Base-by-base conservation (phyloP, 805 yeast species). In the Spathaspora arborariae region DNA sequence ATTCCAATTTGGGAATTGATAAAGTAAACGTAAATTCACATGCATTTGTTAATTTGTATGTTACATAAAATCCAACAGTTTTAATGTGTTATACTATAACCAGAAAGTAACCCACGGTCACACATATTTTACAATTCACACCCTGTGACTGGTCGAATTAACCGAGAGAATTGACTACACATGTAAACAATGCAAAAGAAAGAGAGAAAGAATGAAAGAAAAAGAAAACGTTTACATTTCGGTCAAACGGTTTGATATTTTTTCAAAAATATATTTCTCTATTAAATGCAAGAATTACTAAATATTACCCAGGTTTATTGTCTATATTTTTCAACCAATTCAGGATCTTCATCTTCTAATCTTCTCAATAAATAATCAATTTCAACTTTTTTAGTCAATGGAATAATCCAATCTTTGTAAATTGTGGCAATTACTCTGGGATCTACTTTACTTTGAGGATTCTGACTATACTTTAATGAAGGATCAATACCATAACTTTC, bases 321-420 rank as follows among this genome's bases (percentile, higher is more conserved):
- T 33, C 39, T 27, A 39, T n/a, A 19, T 45, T 45, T 33, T n/a
- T 33, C 47, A 21, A 45, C 43, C 22, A 45, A 13, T n/a, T 26
- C 44, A 18, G 45, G 54, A 8, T 57, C 56, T 40, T 74, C 77
- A 50, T 81, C 85, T 55, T 87, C 96, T 45, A 91, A 67, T 64
- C 99, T 77, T 62, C 94, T 78, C 60, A 94, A 68, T 46, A 94
- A 72, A 60, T 94, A 94, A 49, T 92, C 97, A 20, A 94, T 86
- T 69, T 94, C 99, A 19, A 94, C 98, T 64, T 86, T 85, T 66
- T 92, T 94, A 6, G 99, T 94, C 62, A 94, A 72, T 8, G 98
- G 98, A 56, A 94, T 94, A 37, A 94, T 86, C 69, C 82, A 85
- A 40, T 89, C 90, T 64, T 85, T 82, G 72, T 92, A 94, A 51